Conservation (phyloP, 306 rosid species). For the Medicago lupulina region DNA sequence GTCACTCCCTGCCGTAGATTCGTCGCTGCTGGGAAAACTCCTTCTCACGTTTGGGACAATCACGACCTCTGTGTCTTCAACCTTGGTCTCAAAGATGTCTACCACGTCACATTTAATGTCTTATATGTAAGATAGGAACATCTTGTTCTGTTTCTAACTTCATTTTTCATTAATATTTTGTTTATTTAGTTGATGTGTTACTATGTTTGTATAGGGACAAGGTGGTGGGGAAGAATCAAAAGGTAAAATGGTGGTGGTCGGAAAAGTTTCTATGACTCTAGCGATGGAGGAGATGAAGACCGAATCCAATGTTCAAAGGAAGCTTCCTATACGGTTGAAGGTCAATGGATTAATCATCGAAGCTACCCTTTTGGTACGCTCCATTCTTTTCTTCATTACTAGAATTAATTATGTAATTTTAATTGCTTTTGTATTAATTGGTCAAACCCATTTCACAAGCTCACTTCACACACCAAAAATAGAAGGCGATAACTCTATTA, state of each 20-base stretch:
- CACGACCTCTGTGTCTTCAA: constrained; percentile 42
- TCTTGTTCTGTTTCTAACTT: neutral
- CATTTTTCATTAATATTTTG: neutral
- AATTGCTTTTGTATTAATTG: constrained; percentile 6
- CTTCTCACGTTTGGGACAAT: constrained; percentile 52
- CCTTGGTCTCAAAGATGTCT: constrained; percentile 39
- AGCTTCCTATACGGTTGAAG: constrained; percentile 58
- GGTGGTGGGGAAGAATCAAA: constrained; percentile 33
- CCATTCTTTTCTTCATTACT: neutral
- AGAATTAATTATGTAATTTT: too few species aligned
- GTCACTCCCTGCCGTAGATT: constrained; percentile 39
- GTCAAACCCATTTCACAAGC: constrained; percentile 38
- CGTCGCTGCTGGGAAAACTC: neutral
- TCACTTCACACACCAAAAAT: neutral
- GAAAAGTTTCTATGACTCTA: constrained; percentile 54
- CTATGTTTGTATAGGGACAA: constrained; percentile 42
- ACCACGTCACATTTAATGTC: constrained; percentile 54
- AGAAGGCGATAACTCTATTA: too few species aligned
- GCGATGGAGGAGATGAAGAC: constrained; percentile 44
- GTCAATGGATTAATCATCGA: constrained; percentile 53
- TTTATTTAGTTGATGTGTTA: neutral
- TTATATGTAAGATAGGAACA: constrained; percentile 51
- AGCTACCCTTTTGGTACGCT: constrained; percentile 66
- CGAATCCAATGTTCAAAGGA: constrained; percentile 38
- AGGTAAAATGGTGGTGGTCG: constrained; percentile 51